Percentiles rank a stretch among this genome's conserved stretches.
Evolutionary conservation across 2,329 filamentous ascomycete genomes (phyloP).

Genomic region (Lachnellula willkommii): DNA sequence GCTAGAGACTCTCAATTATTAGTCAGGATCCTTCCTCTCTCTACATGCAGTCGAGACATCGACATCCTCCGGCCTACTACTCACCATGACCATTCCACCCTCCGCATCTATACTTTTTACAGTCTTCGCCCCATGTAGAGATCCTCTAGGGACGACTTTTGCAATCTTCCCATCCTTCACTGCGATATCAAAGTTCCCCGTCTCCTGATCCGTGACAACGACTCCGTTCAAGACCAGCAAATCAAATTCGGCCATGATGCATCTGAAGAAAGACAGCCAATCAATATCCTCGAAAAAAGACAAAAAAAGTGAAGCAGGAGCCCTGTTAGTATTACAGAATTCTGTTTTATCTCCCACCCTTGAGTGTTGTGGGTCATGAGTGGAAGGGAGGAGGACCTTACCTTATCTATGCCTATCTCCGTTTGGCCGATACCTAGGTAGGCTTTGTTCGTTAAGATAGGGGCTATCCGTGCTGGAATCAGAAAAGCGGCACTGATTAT

Average conservation of each 20-base stretch:
- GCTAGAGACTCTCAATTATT: conserved; percentile 14
- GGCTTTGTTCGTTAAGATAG: too few species aligned
- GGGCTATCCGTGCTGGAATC: neutral
- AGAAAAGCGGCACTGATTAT: neutral
- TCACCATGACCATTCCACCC: conserved; percentile 40
- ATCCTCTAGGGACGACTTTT: conserved; percentile 31
- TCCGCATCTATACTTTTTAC: conserved; percentile 35
- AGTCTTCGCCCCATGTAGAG: conserved; percentile 28
- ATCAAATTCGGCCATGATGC: conserved; percentile 29
- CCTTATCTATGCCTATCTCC: conserved; percentile 3
- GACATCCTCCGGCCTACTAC: neutral
- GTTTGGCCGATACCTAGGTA: neutral
- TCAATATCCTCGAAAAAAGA: neutral
- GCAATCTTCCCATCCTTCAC: conserved; percentile 39
- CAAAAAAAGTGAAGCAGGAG: neutral
- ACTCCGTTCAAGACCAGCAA: conserved; percentile 39
- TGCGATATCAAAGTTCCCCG: conserved; percentile 38
- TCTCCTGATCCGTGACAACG: conserved; percentile 36
- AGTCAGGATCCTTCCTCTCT: neutral
- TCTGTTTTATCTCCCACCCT: conserved; percentile 2
- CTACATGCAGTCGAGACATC: too few species aligned
- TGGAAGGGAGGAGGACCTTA: neutral
- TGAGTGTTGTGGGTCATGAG: neutral
- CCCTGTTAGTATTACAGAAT: neutral
- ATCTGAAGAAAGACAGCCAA: neutral